Conservation (phyloP, 352 stramenopile species). For the Globisporangium solare region DNA sequence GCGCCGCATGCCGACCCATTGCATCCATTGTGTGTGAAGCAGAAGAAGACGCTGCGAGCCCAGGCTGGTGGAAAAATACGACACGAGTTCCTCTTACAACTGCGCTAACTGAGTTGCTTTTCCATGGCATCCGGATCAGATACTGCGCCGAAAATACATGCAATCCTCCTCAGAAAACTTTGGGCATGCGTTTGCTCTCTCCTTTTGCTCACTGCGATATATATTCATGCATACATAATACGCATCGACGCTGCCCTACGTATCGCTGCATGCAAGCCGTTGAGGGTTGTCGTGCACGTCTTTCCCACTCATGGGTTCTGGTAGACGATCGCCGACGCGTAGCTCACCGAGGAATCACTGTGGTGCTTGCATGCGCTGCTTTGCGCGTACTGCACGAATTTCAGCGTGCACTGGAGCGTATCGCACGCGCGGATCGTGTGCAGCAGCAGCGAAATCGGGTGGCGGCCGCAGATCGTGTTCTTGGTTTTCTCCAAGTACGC, state of each 20-base stretch:
- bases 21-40: too few species aligned
- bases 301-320: slow-evolving; percentile 29
- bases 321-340: slow-evolving; percentile 91
- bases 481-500: slow-evolving; percentile 92
- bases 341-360: slow-evolving; percentile 92
- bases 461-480: slow-evolving; percentile 97
- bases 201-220: not conserved
- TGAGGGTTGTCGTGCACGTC: not conserved
- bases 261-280: not conserved
- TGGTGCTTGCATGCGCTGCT: slow-evolving; percentile 82
- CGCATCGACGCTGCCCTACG: not conserved
- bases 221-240: not conserved
- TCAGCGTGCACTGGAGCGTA: slow-evolving; percentile 66
- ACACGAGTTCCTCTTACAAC: too few species aligned
- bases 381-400: slow-evolving; percentile 94
- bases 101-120: too few species aligned
- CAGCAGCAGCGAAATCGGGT: slow-evolving; percentile 89
- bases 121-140: not conserved
- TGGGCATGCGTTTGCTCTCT: not conserved
- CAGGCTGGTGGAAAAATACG: slow-evolving; percentile 2
- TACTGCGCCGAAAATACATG: not conserved
- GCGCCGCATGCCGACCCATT: not conserved
- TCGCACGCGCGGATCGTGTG: slow-evolving; percentile 51
- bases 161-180: not conserved
- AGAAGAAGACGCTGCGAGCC: not conserved